Conservation (phyloP, 768 basidiomycete species). For the Podaxis sp. region DNA sequence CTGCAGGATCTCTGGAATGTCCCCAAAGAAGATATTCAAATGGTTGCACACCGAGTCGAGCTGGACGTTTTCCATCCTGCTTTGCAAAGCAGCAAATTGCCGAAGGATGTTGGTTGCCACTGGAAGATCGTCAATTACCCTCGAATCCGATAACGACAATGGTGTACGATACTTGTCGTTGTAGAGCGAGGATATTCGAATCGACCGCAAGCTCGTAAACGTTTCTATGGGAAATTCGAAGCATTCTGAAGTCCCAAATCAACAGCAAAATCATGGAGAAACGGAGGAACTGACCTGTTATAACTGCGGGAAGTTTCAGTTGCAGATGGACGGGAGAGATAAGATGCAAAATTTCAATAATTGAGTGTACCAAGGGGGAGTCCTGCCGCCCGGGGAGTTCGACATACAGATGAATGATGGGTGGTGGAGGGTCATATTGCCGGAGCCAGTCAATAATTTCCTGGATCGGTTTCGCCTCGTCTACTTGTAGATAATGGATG, state of each 20-base stretch:
- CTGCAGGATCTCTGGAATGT: background rate
- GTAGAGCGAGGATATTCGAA: constrained; percentile 8
- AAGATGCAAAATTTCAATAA: background rate
- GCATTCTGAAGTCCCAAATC: background rate
- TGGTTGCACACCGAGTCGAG: constrained; percentile 6
- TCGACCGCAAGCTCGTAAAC: background rate
- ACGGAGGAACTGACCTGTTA: background rate
- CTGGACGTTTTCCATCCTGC: background rate
- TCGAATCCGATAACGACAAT: background rate
- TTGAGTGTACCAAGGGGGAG: background rate
- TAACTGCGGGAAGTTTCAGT: background rate
- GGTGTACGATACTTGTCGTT: background rate
- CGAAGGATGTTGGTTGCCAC: background rate
- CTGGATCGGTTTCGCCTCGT: background rate
- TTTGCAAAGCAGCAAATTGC: constrained; percentile 1
- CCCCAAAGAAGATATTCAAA: background rate
- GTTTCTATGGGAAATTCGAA: constrained; percentile 1
- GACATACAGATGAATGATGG: constrained; percentile 2
- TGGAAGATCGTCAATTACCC: background rate
- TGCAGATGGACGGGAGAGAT: constrained; percentile 8
- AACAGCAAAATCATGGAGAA: background rate
- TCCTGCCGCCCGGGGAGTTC: background rate
- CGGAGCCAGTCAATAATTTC: constrained; percentile 2
- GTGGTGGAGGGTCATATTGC: background rate
- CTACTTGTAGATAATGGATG: constrained; percentile 10